Conservation (phyloP, 148 eudicot species). For the Rhododendron henanense region DNA sequence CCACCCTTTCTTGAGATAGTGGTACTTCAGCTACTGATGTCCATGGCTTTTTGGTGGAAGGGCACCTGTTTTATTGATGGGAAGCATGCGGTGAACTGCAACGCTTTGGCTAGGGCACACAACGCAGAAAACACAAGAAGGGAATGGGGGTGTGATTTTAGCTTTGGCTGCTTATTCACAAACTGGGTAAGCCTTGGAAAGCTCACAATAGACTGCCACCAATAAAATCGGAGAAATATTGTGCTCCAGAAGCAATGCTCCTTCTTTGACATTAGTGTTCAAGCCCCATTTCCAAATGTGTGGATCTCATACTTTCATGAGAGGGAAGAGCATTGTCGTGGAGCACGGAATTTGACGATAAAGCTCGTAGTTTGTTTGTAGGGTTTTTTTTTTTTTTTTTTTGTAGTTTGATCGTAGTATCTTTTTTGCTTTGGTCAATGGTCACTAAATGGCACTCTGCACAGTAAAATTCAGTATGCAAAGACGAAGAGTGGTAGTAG, state of each 20-base stretch:
- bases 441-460: no score
- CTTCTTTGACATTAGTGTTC: neutral
- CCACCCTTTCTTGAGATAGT: no score
- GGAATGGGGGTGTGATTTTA: neutral
- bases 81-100: neutral
- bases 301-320: no score
- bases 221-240: neutral
- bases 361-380: no score
- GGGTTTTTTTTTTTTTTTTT: no score
- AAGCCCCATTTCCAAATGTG: neutral
- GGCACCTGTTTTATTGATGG: neutral
- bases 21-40: neutral
- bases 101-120: neutral
- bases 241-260: neutral
- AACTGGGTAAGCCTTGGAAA: neutral
- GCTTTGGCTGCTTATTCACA: neutral
- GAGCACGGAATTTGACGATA: no score
- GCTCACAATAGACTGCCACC: neutral
- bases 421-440: no score
- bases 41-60: neutral
- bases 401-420: no score
- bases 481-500: no score
- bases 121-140: neutral
- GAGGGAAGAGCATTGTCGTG: no score
- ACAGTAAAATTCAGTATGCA: no score